These are phyloP conservation scores for Phytophthora melonis DNA, from an alignment of 352 stramenopile species.

Conservation along the genomic window DNA sequence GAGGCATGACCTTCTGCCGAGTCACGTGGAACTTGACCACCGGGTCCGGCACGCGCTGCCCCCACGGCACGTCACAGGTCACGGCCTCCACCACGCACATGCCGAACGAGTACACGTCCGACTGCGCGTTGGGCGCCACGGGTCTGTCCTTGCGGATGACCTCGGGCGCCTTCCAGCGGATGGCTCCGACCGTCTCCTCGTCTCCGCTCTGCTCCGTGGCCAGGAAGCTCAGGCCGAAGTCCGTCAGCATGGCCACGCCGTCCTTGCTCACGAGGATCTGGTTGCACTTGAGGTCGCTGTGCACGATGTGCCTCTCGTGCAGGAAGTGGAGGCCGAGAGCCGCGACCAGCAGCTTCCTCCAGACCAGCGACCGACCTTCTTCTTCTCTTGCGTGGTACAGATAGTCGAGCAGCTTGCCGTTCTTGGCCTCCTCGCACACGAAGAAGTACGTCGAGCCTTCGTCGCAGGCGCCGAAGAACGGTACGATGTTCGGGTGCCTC, in stretches of 20 bases:
- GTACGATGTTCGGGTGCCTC: slow-evolving; percentile 32
- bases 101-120: slow-evolving; percentile 33
- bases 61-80: slow-evolving; percentile 21
- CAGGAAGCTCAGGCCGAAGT: slow-evolving; percentile 32
- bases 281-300: slow-evolving; percentile 33
- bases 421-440: slow-evolving; percentile 34
- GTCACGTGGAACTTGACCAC: slow-evolving; percentile 28
- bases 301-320: slow-evolving; percentile 27
- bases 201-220: slow-evolving; percentile 16
- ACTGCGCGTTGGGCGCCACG: slow-evolving; percentile 7
- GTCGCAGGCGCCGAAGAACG: slow-evolving; percentile 32
- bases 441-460: slow-evolving; percentile 33
- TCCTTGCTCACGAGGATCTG: slow-evolving; percentile 34
- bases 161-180: slow-evolving; percentile 31
- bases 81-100: slow-evolving; percentile 30
- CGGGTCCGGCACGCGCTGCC: slow-evolving; percentile 4
- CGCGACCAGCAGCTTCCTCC: slow-evolving; percentile 26
- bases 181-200: slow-evolving; percentile 19
- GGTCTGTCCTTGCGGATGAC: slow-evolving; percentile 28
- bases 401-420: slow-evolving; percentile 29
- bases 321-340: slow-evolving; percentile 29
- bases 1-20: slow-evolving; percentile 14
- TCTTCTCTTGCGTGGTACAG: slow-evolving; percentile 20
- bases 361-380: slow-evolving; percentile 16
- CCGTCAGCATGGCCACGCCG: slow-evolving; percentile 30